phyloP scores from a whole-genome alignment of 2,329 filamentous ascomycete species.

The Hypoxylon sp. region DNA sequence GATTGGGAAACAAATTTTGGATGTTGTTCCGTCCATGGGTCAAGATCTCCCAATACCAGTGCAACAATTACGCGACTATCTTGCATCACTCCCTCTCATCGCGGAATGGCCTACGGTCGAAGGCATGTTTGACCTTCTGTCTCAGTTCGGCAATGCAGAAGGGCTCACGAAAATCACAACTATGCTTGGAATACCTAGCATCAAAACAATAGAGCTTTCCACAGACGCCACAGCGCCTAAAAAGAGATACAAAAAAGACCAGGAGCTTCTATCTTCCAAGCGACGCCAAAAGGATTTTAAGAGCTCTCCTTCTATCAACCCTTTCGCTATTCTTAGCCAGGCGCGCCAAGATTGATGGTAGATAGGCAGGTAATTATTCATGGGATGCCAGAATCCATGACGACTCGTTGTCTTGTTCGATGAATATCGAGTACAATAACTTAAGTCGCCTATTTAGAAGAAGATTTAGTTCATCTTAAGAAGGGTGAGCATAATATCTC shows the following conservation, averaged over 20 bases:
- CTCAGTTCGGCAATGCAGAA: slow-evolving; percentile 27
- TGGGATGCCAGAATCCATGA: neutral
- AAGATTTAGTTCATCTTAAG: neutral
- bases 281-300: slow-evolving; percentile 26
- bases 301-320: slow-evolving; percentile 45
- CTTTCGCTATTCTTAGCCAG: slow-evolving; percentile 46
- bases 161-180: slow-evolving; percentile 37
- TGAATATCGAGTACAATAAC: neutral
- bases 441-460: neutral
- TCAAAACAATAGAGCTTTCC: slow-evolving; percentile 7
- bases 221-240: slow-evolving; percentile 4
- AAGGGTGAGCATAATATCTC: neutral
- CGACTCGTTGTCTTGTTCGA: neutral
- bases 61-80: slow-evolving; percentile 40
- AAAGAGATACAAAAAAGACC: slow-evolving; percentile 35
- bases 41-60: slow-evolving; percentile 33
- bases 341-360: slow-evolving; percentile 26
- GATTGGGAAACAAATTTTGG: slow-evolving; percentile 66
- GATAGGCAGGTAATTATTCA: neutral
- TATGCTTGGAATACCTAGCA: slow-evolving; percentile 42
- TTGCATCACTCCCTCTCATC: slow-evolving; percentile 47
- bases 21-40: slow-evolving; percentile 37
- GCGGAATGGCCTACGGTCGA: slow-evolving; percentile 50
- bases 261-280: slow-evolving; percentile 10
- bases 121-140: slow-evolving; percentile 39